These are phyloP conservation scores for Spinellus fusiger DNA, from an alignment of 192 early-diverging fungal species.

Conservation along the genomic window DNA sequence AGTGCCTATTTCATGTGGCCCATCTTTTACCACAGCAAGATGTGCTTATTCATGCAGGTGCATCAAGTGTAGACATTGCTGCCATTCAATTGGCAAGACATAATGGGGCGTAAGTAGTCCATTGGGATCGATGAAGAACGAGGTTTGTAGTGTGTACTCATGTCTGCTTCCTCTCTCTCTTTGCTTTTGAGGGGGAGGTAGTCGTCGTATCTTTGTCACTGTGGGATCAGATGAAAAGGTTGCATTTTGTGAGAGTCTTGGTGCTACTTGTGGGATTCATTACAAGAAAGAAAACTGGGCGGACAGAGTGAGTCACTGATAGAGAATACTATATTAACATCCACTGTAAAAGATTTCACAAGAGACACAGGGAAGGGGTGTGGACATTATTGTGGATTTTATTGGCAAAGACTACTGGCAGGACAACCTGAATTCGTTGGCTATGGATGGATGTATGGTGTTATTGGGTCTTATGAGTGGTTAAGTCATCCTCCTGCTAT, in stretches of 20 bases:
- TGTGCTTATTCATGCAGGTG: slow-evolving; percentile 77
- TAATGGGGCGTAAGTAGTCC: slow-evolving; percentile 42
- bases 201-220: slow-evolving; percentile 61
- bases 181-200: background rate
- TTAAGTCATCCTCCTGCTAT: too few species aligned
- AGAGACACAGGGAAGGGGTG: slow-evolving; percentile 58
- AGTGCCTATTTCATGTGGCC: slow-evolving; percentile 59
- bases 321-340: background rate
- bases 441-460: slow-evolving; percentile 69
- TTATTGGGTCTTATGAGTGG: slow-evolving; percentile 66
- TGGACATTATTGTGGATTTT: slow-evolving; percentile 69
- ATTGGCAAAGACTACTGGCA: slow-evolving; percentile 55
- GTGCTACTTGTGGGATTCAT: slow-evolving; percentile 72
- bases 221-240: slow-evolving; percentile 62
- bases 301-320: slow-evolving; percentile 26
- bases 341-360: slow-evolving; percentile 31
- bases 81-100: slow-evolving; percentile 76
- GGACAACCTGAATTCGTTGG: slow-evolving; percentile 48
- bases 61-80: slow-evolving; percentile 67
- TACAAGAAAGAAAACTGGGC: slow-evolving; percentile 66
- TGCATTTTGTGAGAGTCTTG: slow-evolving; percentile 54
- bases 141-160: background rate
- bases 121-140: background rate
- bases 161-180: slow-evolving; percentile 4
- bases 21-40: slow-evolving; percentile 52